phyloP scores from a whole-genome alignment of 306 rosid species.

The Rosa chinensis region DNA sequence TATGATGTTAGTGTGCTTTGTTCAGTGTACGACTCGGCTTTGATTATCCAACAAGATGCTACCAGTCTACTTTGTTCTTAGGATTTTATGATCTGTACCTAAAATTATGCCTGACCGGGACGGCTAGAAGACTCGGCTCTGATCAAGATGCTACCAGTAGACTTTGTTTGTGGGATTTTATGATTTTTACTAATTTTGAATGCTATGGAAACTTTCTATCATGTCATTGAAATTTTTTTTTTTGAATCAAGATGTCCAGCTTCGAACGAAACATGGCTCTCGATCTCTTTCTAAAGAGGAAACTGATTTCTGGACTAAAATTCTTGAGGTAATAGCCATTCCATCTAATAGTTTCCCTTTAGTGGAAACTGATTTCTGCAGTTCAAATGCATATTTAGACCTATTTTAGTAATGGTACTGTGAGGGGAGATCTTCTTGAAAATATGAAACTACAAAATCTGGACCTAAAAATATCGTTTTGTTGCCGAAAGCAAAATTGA shows the following conservation, averaged over 20 bases:
- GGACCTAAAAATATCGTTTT: not conserved
- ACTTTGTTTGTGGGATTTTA: too few species aligned
- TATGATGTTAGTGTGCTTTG: too few species aligned
- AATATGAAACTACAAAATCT: not conserved
- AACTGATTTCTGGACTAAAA: slow-evolving; percentile 69
- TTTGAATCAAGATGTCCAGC: slow-evolving; percentile 94
- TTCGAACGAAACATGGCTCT: slow-evolving; percentile 64
- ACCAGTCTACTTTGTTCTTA: too few species aligned
- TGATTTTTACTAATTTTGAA: too few species aligned
- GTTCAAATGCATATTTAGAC: slow-evolving; percentile 1
- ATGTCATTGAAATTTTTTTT: too few species aligned
- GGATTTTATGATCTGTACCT: too few species aligned
- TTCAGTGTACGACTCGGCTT: too few species aligned
- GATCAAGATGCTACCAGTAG: too few species aligned
- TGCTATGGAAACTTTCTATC: too few species aligned
- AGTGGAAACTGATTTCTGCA: not conserved
- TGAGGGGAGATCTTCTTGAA: not conserved
- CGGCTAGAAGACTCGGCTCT: too few species aligned
- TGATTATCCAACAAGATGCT: too few species aligned
- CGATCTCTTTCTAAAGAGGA: slow-evolving; percentile 60
- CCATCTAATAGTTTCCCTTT: not conserved
- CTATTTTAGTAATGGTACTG: not conserved
- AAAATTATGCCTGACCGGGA: too few species aligned
- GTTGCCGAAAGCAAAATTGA: not conserved
- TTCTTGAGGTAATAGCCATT: slow-evolving; percentile 74